Evolutionary conservation across 306 rosid genomes (phyloP).

Genomic region (Inga leiocalycina): DNA sequence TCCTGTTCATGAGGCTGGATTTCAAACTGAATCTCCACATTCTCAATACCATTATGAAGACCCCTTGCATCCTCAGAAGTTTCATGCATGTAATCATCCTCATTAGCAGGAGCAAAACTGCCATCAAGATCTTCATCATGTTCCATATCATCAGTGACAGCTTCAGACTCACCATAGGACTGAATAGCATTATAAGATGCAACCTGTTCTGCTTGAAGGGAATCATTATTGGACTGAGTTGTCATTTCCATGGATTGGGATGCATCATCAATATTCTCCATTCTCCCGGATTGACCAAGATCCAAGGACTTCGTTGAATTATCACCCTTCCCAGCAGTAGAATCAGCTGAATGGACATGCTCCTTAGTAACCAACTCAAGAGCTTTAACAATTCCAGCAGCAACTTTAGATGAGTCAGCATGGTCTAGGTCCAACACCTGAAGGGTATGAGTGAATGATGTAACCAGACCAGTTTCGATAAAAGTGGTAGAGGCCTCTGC

Average conservation of each 20-base stretch:
- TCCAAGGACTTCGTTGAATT: constrained; percentile 65
- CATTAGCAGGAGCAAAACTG: constrained; percentile 68
- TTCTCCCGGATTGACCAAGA: constrained; percentile 63
- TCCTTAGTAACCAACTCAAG: constrained; percentile 94
- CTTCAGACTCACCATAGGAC: constrained; percentile 91
- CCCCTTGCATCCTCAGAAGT: constrained; percentile 81
- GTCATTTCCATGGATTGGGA: constrained; percentile 75
- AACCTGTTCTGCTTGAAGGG: constrained; percentile 62
- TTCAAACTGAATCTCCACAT: constrained; percentile 71
- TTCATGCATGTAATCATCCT: constrained; percentile 93
- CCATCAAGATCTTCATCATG: constrained; percentile 93
- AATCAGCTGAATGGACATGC: constrained; percentile 75
- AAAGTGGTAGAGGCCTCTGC: constrained; percentile 91
- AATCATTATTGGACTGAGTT: constrained; percentile 67
- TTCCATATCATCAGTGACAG: constrained; percentile 99
- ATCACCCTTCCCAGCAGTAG: constrained; percentile 69
- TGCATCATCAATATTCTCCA: constrained; percentile 56
- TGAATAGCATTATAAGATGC: constrained; percentile 63
- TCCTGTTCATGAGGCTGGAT: constrained; percentile 83
- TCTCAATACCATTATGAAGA: constrained; percentile 76
- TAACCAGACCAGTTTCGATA: constrained; percentile 85
- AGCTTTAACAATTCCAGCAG: constrained; percentile 86
- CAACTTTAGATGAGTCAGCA: constrained; percentile 88
- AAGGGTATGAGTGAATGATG: constrained; percentile 73
- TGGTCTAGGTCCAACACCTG: constrained; percentile 89